Conservation (phyloP, 208 protist genomes). For the Wallacemonas sp. region DNA sequence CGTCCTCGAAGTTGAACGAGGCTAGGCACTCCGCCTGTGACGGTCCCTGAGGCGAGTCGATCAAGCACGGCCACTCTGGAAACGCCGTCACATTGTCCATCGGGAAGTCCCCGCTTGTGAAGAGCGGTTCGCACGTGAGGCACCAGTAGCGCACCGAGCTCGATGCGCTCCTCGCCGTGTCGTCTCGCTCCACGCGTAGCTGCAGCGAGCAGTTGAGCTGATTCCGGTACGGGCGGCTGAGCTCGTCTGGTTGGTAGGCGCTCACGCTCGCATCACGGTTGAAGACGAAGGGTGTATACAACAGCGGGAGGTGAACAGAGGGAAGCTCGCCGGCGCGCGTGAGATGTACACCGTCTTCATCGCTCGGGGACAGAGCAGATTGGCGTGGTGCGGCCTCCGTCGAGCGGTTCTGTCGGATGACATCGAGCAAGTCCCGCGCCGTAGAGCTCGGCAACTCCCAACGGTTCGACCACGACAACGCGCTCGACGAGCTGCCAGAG, state of each 20-base stretch:
- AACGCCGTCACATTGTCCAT: conserved; percentile 16
- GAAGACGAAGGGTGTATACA: conserved; percentile 13
- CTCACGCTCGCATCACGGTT: conserved; percentile 7
- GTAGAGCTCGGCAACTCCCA: conserved; percentile 38
- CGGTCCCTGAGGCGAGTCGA: conserved; percentile 19
- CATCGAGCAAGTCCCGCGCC: conserved; percentile 22
- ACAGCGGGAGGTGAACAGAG: background rate
- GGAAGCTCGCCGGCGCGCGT: background rate
- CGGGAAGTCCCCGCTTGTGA: conserved; percentile 59
- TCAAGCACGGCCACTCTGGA: conserved; percentile 52
- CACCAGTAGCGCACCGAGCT: conserved; percentile 65
- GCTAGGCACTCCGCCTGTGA: conserved; percentile 11
- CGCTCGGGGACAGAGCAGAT: background rate
- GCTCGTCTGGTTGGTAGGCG: conserved; percentile 14
- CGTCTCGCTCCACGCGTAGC: conserved; percentile 30
- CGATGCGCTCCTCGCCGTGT: conserved; percentile 9
- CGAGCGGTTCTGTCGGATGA: background rate
- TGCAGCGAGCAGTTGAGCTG: conserved; percentile 46
- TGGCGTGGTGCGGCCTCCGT: background rate
- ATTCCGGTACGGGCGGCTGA: conserved; percentile 21
- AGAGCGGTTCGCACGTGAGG: conserved; percentile 62
- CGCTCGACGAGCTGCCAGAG: conserved; percentile 14
- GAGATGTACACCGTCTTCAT: no score
- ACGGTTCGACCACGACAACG: conserved; percentile 22
- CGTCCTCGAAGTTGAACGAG: conserved; percentile 49